Conservation (phyloP, 163 green algal genomes). For the Volvox carteri region DNA sequence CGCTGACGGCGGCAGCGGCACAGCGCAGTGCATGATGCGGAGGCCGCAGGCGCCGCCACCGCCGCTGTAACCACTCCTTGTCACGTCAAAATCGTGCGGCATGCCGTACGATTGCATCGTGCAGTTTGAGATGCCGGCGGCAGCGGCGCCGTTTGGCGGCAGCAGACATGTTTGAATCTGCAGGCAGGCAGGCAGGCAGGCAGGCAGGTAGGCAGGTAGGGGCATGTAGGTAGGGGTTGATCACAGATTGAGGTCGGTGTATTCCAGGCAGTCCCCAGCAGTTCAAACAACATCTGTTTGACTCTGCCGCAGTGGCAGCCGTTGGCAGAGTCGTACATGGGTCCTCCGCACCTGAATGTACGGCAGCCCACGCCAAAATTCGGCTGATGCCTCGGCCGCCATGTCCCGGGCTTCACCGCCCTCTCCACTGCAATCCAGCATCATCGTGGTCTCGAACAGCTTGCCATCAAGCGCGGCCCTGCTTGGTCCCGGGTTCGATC, state of each 20-base stretch:
- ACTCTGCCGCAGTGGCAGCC: background rate
- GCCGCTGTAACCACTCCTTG: background rate
- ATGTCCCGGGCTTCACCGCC: background rate
- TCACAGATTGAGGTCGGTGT: too few relatives aligned
- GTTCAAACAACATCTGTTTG: too few relatives aligned
- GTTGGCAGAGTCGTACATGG: background rate
- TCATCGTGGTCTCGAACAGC: conserved; percentile 23
- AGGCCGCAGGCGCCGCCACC: background rate
- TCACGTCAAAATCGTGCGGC: background rate
- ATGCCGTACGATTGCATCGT: too few relatives aligned
- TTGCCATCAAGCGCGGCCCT: background rate
- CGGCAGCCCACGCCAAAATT: background rate
- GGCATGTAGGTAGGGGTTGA: too few relatives aligned
- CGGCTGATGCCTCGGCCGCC: too few relatives aligned
- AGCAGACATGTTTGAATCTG: conserved; percentile 45
- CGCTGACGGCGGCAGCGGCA: background rate
- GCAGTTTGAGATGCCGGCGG: too few relatives aligned
- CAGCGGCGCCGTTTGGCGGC: background rate
- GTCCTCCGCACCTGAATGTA: conserved; percentile 11
- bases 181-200: background rate
- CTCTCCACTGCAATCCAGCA: background rate
- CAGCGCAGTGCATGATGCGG: conserved; percentile 21
- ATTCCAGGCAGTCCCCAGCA: too few relatives aligned
- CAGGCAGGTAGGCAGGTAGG: too few relatives aligned
- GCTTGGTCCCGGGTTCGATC: too few relatives aligned